These are phyloP conservation scores for Penicillium palitans DNA, from an alignment of 2,329 filamentous ascomycete genomes.

Conservation along the genomic window DNA sequence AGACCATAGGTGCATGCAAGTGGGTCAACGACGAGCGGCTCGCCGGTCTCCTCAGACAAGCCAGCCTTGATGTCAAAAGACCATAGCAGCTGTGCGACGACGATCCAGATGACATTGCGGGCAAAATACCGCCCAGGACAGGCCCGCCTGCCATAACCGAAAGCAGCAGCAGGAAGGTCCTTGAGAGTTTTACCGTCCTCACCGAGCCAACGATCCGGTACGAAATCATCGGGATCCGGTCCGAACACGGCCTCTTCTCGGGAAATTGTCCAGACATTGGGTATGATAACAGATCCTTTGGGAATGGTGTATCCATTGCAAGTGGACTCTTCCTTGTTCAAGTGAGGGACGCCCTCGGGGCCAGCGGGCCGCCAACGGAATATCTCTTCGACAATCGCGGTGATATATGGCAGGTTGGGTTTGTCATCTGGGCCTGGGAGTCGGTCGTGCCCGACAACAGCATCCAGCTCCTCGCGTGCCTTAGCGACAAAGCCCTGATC, in stretches of 20 bases:
- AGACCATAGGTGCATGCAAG: background rate
- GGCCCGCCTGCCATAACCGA: background rate
- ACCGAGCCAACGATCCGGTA: background rate
- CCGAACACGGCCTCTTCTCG: background rate
- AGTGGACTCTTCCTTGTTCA: slow-evolving; percentile 25
- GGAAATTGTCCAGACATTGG: slow-evolving; percentile 17
- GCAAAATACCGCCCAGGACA: background rate
- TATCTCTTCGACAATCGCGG: slow-evolving; percentile 31
- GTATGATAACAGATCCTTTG: slow-evolving; percentile 31
- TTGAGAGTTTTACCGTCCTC: background rate
- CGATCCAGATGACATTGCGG: background rate
- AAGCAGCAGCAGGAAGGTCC: background rate
- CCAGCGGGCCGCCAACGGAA: slow-evolving; percentile 31
- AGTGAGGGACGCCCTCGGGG: slow-evolving; percentile 27
- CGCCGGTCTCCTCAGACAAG: background rate
- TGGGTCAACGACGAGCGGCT: background rate
- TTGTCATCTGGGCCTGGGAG: slow-evolving; percentile 33
- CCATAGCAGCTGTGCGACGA: background rate
- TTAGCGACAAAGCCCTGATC: slow-evolving; percentile 10
- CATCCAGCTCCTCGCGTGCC: slow-evolving; percentile 14
- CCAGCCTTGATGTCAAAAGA: background rate
- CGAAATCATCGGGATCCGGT: background rate
- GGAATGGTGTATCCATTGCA: slow-evolving; percentile 39
- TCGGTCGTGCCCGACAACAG: slow-evolving; percentile 28
- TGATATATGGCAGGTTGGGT: slow-evolving; percentile 29